These are phyloP conservation scores for Dioscorea alata DNA, from an alignment of 106 monocot species.

Conservation along the genomic window DNA sequence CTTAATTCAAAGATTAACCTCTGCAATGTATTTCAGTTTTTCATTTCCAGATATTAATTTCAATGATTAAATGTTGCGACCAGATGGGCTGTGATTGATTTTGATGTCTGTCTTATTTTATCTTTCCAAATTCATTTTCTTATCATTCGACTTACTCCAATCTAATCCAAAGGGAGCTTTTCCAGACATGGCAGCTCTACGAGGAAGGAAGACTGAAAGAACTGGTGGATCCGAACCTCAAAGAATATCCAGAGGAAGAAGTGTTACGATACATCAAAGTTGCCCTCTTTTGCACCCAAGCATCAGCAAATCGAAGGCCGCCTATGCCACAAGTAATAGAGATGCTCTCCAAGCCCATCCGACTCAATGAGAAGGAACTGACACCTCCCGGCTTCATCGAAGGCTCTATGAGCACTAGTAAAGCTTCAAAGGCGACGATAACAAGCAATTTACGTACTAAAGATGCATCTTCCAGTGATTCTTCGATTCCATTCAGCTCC, in stretches of 20 bases:
- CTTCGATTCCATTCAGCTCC: not conserved
- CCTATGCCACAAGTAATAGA: not conserved
- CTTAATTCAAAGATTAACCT: no score
- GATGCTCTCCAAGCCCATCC: not conserved
- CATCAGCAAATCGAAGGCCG: not conserved
- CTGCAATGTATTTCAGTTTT: no score
- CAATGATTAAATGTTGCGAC: no score
- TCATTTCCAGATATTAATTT: no score
- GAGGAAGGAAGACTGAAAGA: slow-evolving; percentile 4
- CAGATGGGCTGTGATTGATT: no score
- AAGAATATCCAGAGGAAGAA: slow-evolving; percentile 2
- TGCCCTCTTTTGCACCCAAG: slow-evolving; percentile 6
- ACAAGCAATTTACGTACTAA: not conserved
- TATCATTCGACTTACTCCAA: no score
- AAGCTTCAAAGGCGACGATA: not conserved
- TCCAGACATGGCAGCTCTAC: slow-evolving; percentile 12
- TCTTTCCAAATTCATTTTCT: no score
- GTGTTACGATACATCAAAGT: slow-evolving; percentile 1
- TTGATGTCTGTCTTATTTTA: no score
- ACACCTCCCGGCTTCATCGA: not conserved
- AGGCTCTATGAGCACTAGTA: not conserved
- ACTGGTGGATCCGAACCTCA: slow-evolving; percentile 1
- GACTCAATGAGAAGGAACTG: slow-evolving; percentile 1
- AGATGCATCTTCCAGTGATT: slow-evolving; percentile 1
- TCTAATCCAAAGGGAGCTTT: slow-evolving; percentile 4